A percentile compares a stretch with the other conserved stretches of the same genome.
Conservation (phyloP, 305 asterid genomes). For the Fraxinus paxiana region DNA sequence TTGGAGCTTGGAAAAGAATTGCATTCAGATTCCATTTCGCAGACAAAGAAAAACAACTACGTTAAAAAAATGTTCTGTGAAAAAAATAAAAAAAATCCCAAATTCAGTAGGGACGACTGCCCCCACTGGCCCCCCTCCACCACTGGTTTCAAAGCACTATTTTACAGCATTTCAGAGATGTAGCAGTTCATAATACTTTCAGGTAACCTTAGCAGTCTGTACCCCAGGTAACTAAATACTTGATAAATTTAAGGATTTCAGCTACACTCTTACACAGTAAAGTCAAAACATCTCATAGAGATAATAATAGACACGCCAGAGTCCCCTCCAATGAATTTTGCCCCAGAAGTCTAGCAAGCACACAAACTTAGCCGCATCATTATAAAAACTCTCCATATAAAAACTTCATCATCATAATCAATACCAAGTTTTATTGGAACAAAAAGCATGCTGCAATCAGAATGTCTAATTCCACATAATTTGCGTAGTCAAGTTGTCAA, state of each 20-base stretch:
- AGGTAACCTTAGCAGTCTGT: background rate
- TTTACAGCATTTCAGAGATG: background rate
- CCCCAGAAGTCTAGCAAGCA: constrained; percentile 11
- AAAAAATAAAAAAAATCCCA: background rate
- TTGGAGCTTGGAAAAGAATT: background rate
- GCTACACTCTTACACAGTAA: background rate
- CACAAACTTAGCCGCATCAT: constrained; percentile 15
- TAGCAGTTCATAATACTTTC: background rate
- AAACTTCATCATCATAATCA: constrained; percentile 8
- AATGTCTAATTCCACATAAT: constrained; percentile 7
- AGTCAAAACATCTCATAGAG: background rate
- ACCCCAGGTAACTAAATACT: background rate
- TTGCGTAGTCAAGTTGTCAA: constrained; percentile 7
- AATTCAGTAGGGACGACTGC: background rate
- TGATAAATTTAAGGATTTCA: background rate
- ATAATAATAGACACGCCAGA: background rate
- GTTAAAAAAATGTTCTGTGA: background rate
- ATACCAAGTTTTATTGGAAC: background rate
- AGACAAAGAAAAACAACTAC: background rate
- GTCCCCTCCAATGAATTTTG: background rate
- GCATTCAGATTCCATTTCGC: background rate
- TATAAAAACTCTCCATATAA: background rate
- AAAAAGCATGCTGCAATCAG: background rate
- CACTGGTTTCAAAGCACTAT: background rate
- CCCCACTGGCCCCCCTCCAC: background rate